These are phyloP conservation scores for Micromonas pusilla DNA, from an alignment of 139 green algal species.

Conservation along the genomic window DNA sequence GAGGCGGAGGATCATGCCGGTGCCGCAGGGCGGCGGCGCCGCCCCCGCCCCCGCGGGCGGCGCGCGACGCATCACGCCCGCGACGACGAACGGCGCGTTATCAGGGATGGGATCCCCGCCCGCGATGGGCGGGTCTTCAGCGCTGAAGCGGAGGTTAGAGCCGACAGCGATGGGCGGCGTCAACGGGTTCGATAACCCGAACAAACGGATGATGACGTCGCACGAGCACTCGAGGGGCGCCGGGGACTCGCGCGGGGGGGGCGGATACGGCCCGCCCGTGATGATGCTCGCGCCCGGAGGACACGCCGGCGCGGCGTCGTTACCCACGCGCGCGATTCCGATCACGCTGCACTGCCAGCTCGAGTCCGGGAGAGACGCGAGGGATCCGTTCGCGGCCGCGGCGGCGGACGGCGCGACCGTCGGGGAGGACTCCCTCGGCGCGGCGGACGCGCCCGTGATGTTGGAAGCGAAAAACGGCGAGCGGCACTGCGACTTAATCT, in stretches of 20 bases:
- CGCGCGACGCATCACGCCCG: too few relatives aligned
- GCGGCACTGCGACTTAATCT: not conserved
- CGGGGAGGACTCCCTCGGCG: not conserved
- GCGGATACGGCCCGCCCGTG: not conserved
- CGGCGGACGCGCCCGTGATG: not conserved
- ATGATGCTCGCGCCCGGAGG: not conserved
- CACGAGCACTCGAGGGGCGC: too few relatives aligned
- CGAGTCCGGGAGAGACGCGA: not conserved
- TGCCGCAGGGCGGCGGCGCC: not conserved
- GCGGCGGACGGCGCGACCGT: not conserved
- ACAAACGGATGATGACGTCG: too few relatives aligned
- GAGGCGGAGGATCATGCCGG: conserved; percentile 16
- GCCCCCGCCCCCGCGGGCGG: not conserved
- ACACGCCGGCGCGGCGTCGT: not conserved
- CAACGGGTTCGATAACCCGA: not conserved
- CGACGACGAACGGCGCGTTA: too few relatives aligned
- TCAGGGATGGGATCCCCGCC: too few relatives aligned
- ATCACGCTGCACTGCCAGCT: not conserved
- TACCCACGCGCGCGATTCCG: not conserved
- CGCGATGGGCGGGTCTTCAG: not conserved
- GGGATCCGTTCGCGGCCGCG: not conserved
- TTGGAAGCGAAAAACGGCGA: conserved; percentile 9
- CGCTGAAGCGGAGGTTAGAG: conserved; percentile 8
- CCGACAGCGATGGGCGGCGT: not conserved
- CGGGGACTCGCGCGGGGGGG: not conserved